phyloP scores from a whole-genome alignment of 257 asterid genomes.

The Linaria vulgaris region DNA sequence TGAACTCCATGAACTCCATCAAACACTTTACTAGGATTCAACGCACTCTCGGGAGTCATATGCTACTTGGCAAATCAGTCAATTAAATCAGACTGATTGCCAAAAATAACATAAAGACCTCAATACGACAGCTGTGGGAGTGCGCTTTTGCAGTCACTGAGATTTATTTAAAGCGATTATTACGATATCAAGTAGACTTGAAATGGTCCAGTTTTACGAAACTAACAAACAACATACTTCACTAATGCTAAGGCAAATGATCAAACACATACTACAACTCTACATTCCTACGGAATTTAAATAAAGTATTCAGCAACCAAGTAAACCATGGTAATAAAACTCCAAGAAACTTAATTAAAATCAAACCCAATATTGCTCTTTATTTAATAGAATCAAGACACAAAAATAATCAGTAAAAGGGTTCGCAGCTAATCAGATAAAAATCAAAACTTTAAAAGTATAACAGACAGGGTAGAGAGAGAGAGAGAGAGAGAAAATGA shows the following conservation, averaged over 20 bases:
- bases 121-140: conserved; percentile 18
- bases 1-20: conserved; percentile 71
- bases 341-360: conserved; percentile 8
- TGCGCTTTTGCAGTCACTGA: conserved; percentile 33
- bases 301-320: neutral
- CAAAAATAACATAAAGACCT: conserved; percentile 36
- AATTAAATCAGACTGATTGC: conserved; percentile 69
- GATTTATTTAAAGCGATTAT: conserved; percentile 20
- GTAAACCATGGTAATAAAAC: conserved; percentile 2
- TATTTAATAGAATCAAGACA: too few species aligned
- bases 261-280: neutral
- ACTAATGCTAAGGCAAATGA: conserved; percentile 5
- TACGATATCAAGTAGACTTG: conserved; percentile 15
- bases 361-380: too few species aligned
- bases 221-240: too few species aligned
- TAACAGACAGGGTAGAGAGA: conserved; percentile 1
- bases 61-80: conserved; percentile 72
- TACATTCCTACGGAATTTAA: neutral
- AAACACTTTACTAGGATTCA: conserved; percentile 48
- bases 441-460: neutral
- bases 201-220: too few species aligned
- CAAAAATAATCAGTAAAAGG: too few species aligned
- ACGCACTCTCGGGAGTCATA: conserved; percentile 57
- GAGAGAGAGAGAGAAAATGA: neutral
- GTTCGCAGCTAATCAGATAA: neutral